Evolutionary conservation across 768 basidiomycete species (phyloP).

Genomic region (Strobilomyces confusus): DNA sequence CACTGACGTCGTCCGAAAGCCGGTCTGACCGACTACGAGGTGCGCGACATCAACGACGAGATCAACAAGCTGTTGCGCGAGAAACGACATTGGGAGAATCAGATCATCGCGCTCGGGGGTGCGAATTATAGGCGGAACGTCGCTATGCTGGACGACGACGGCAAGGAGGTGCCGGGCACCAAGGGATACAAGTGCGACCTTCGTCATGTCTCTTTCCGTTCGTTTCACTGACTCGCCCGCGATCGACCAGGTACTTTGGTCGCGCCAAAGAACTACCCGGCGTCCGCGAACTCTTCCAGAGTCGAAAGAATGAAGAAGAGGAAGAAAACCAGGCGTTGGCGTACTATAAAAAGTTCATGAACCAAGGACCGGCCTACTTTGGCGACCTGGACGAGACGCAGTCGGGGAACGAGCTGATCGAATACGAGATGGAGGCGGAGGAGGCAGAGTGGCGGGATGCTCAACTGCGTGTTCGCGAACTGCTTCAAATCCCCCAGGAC

Average conservation of each 20-base stretch:
- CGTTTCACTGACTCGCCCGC: not conserved
- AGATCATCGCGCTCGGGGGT: conserved; percentile 92
- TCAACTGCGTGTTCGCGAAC: conserved; percentile 49
- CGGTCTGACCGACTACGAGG: conserved; percentile 68
- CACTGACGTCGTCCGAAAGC: not conserved
- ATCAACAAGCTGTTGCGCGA: conserved; percentile 95
- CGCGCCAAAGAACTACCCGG: conserved; percentile 95
- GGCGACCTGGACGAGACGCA: conserved; percentile 81
- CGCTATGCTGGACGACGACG: conserved; percentile 91
- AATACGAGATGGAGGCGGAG: conserved; percentile 69
- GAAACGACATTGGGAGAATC: conserved; percentile 97
- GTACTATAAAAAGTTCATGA: conserved; percentile 84
- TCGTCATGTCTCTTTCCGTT: not conserved
- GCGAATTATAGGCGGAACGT: conserved; percentile 95
- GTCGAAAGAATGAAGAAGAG: conserved; percentile 80
- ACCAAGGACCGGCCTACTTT: conserved; percentile 85
- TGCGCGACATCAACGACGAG: conserved; percentile 94
- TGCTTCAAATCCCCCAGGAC: conserved; percentile 49
- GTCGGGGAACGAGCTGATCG: conserved; percentile 54
- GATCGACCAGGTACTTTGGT: conserved; percentile 77
- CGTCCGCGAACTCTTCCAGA: conserved; percentile 90
- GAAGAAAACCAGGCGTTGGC: conserved; percentile 77
- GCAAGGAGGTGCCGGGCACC: conserved; percentile 93
- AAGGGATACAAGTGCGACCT: conserved; percentile 89
- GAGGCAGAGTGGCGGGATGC: conserved; percentile 71